phyloP scores from a whole-genome alignment of 331 rosid genomes.

The Acacia concinna region DNA sequence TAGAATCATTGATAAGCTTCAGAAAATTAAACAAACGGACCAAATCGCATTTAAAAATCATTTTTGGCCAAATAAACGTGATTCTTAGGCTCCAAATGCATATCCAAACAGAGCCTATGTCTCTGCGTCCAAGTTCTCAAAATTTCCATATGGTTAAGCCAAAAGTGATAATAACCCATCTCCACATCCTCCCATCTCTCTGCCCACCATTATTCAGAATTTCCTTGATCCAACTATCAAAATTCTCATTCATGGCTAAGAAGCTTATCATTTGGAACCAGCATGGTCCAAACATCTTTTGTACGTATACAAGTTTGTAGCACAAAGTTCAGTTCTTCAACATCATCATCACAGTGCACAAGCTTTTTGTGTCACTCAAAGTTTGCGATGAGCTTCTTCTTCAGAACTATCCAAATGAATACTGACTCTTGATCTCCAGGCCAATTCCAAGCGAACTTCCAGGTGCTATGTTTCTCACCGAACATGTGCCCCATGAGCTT shows the following conservation, averaged over 20 bases:
- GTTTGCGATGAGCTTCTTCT: not conserved
- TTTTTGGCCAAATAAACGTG: not conserved
- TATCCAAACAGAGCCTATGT: not conserved
- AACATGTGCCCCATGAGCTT: not conserved
- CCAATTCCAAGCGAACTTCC: not conserved
- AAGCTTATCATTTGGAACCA: not conserved
- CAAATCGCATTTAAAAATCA: not conserved
- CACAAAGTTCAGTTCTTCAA: not conserved
- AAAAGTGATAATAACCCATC: not conserved
- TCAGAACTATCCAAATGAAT: not conserved
- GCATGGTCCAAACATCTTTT: not conserved
- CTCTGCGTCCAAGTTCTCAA: not conserved
- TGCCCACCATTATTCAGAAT: not conserved
- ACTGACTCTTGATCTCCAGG: not conserved
- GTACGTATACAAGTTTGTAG: not conserved
- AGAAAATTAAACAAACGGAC: not conserved
- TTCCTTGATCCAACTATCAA: not conserved
- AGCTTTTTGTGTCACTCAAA: not conserved
- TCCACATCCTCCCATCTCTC: not conserved
- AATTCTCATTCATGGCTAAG: not conserved
- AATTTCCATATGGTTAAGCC: not conserved
- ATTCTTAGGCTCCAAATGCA: not conserved
- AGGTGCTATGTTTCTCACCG: not conserved
- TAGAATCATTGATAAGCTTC: not conserved
- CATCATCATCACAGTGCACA: not conserved